Percentiles rank a stretch among this genome's conserved stretches.
phyloP scores from a whole-genome alignment of 768 basidiomycete genomes.

The Trametes cinnabarina region DNA sequence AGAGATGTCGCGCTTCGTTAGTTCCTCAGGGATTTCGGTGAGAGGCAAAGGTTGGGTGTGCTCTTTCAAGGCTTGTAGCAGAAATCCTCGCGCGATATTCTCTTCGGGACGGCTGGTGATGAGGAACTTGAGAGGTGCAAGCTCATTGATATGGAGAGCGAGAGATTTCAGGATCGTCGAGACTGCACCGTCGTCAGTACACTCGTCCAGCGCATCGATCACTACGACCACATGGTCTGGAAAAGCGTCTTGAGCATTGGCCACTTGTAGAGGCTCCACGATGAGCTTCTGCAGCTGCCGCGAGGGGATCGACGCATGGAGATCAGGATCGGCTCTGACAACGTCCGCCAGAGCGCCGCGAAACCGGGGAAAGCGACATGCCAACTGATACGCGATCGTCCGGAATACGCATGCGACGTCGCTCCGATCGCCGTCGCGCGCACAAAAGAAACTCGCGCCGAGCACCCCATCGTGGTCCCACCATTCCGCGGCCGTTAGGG shows the following conservation, averaged over 20 bases:
- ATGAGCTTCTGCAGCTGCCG: conserved; percentile 14
- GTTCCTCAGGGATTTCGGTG: background rate
- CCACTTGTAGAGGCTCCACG: conserved; percentile 3
- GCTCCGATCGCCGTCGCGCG: conserved; percentile 9
- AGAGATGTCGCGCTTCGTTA: background rate
- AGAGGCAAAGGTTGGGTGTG: background rate
- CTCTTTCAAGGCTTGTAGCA: background rate
- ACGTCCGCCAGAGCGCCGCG: background rate
- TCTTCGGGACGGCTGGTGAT: conserved; percentile 17
- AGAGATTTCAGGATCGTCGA: conserved; percentile 7
- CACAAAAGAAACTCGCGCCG: conserved; percentile 20
- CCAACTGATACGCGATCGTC: conserved; percentile 16
- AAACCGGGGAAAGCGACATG: background rate
- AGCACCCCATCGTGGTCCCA: background rate
- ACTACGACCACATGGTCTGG: background rate
- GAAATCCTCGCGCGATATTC: background rate
- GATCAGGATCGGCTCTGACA: background rate
- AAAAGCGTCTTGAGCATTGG: background rate
- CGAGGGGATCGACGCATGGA: background rate
- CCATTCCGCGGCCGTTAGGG: conserved; percentile 3
- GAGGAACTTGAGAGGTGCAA: conserved; percentile 10
- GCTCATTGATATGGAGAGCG: background rate
- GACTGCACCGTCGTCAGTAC: conserved; percentile 1
- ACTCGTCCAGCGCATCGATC: conserved; percentile 24
- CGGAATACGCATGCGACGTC: conserved; percentile 9